phyloP scores from a whole-genome alignment of 441 rosid genomes.

The Aleurites moluccanus region DNA sequence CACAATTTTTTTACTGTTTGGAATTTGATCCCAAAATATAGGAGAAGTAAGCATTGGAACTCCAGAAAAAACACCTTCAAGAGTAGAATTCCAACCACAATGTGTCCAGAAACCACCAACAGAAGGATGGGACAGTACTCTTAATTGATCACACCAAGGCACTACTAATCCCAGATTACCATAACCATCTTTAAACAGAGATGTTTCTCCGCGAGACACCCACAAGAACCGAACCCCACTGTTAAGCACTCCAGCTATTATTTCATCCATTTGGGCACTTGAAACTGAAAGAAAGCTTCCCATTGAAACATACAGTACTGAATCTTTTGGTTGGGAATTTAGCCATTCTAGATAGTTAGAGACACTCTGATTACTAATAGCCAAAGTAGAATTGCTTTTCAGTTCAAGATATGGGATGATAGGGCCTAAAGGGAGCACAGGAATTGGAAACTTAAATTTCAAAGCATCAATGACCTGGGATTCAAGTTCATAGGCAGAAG shows the following conservation, averaged over 20 bases:
- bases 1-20: slow-evolving; percentile 37
- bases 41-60: slow-evolving; percentile 46
- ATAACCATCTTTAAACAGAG: slow-evolving; percentile 7
- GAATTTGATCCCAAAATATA: slow-evolving; percentile 40
- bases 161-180: slow-evolving; percentile 37
- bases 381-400: neutral
- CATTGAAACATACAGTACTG: slow-evolving; percentile 48
- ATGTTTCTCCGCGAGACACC: slow-evolving; percentile 32
- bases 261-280: slow-evolving; percentile 43
- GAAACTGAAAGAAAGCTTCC: slow-evolving; percentile 50
- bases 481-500: slow-evolving; percentile 44
- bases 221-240: slow-evolving; percentile 44
- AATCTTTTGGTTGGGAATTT: slow-evolving; percentile 37
- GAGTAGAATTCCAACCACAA: slow-evolving; percentile 60
- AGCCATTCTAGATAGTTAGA: slow-evolving; percentile 39
- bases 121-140: slow-evolving; percentile 39
- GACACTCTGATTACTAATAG: neutral
- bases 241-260: slow-evolving; percentile 29
- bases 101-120: slow-evolving; percentile 67
- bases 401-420: slow-evolving; percentile 37
- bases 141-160: slow-evolving; percentile 63
- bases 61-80: slow-evolving; percentile 48
- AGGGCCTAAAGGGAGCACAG: slow-evolving; percentile 45
- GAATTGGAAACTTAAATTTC: slow-evolving; percentile 19
- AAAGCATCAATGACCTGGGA: slow-evolving; percentile 32